phyloP scores from a whole-genome alignment of 2,329 filamentous ascomycete species.

The Microdochium nivale region DNA sequence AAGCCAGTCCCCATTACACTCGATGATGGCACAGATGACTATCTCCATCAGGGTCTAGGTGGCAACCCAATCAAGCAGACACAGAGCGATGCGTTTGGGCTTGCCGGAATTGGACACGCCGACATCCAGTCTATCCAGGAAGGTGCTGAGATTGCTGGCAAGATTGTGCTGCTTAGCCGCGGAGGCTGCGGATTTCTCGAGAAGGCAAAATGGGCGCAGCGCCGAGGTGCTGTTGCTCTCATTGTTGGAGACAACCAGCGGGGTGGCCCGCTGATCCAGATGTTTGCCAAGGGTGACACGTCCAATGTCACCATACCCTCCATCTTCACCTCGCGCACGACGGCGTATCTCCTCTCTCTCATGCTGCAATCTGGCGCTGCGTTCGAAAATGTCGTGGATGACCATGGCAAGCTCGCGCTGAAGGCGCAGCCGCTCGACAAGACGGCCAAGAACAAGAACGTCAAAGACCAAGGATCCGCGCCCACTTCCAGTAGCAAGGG shows the following conservation, averaged over 20 bases:
- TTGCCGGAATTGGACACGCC: constrained; percentile 51
- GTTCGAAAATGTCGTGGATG: constrained; percentile 50
- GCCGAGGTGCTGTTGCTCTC: constrained; percentile 77
- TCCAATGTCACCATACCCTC: constrained; percentile 92
- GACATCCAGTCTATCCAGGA: constrained; percentile 91
- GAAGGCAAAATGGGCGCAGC: constrained; percentile 95
- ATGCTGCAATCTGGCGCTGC: constrained; percentile 66
- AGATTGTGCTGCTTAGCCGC: constrained; percentile 82
- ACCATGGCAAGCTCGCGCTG: constrained; percentile 47
- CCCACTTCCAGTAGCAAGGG: constrained; percentile 15
- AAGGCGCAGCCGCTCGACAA: constrained; percentile 43
- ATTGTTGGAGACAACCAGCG: constrained; percentile 92
- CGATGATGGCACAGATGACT: constrained; percentile 77
- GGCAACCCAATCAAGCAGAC: constrained; percentile 11
- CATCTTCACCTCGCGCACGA: constrained; percentile 90
- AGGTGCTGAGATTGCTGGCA: constrained; percentile 84
- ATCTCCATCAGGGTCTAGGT: constrained; percentile 53
- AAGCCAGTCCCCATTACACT: constrained; percentile 15
- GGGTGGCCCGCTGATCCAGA: constrained; percentile 83
- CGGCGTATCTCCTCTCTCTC: constrained; percentile 84
- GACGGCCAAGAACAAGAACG: constrained; percentile 24
- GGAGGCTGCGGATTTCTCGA: constrained; percentile 95
- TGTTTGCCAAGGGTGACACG: constrained; percentile 96
- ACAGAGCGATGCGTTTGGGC: constrained; percentile 23
- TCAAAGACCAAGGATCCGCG: constrained; percentile 19